A percentile compares a stretch with the other conserved stretches of the same genome.
These are phyloP conservation scores for Saturnispora bothae DNA, from an alignment of 805 yeast species.

Conservation along the genomic window DNA sequence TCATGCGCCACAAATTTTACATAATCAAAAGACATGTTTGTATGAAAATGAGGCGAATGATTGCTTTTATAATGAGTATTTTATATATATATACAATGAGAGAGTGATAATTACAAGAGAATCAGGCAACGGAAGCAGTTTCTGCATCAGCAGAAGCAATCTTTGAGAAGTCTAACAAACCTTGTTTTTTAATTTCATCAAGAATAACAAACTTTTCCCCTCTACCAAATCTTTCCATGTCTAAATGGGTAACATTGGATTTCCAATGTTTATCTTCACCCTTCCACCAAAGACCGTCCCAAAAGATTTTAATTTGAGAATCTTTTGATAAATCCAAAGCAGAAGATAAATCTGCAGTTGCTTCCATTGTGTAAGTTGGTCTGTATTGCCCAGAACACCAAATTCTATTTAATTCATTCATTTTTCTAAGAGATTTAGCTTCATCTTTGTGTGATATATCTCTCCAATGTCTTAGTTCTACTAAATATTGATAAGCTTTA, in stretches of 20 bases:
- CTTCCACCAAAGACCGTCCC: slow-evolving; percentile 85
- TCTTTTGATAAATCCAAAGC: slow-evolving; percentile 46
- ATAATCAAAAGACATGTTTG: too few relatives aligned
- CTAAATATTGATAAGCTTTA: slow-evolving; percentile 63
- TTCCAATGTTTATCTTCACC: slow-evolving; percentile 76
- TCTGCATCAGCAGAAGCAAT: too few relatives aligned
- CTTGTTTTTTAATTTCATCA: slow-evolving; percentile 41
- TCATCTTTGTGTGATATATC: slow-evolving; percentile 48
- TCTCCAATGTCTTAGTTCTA: slow-evolving; percentile 63
- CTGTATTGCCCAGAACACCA: slow-evolving; percentile 86
- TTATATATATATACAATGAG: too few relatives aligned
- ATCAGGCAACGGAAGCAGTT: too few relatives aligned
- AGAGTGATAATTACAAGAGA: too few relatives aligned
- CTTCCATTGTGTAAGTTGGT: slow-evolving; percentile 84
- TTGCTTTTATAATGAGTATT: too few relatives aligned
- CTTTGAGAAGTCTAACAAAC: slow-evolving; percentile 20
- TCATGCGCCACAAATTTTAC: too few relatives aligned
- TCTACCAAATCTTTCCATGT: slow-evolving; percentile 44
- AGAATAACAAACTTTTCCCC: slow-evolving; percentile 60
- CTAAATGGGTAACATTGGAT: slow-evolving; percentile 49
- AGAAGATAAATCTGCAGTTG: slow-evolving; percentile 72
- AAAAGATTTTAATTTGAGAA: slow-evolving; percentile 39
- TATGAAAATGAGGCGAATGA: too few relatives aligned
- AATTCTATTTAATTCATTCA: slow-evolving; percentile 65
- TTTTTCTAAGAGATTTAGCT: slow-evolving; percentile 59